Evolutionary conservation across 768 basidiomycete species (phyloP), one percentile per base, ranked within the genome.

Genomic region (Phallus indusiatus): DNA sequence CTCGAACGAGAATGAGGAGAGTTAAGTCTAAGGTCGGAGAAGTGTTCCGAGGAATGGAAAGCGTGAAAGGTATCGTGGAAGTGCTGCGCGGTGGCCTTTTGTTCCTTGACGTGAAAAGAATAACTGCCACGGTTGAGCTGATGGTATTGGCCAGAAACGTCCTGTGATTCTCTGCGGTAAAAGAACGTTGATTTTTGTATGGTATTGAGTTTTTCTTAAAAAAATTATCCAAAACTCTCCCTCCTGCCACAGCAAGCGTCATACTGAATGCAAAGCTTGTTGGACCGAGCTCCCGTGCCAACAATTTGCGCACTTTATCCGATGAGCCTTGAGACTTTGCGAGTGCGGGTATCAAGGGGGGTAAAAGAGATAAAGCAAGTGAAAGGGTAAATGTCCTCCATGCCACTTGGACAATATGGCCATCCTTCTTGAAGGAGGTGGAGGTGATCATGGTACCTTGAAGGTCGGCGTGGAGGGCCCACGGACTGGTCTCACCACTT

Each of bases 221-320:
- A 10, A 81, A 56, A 33, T 73, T 71, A 54, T 75, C 75, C 18
- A 90, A 66, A 36, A 75, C 71, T 33, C 78, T 76, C 2, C 87
- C 87, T 8, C 88, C 88, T 0, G 78, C 86, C 5, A 88, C 74
- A 16, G 82, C 78, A 6, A 80, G 65, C 0, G 86, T 81, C 56
- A 88, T 78, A 28, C 85, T 79, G 58, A 80, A 84, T 6, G 89
- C 84, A 68, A 90, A 87, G 14, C 86, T 82, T 58, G 81, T 81
- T 37, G 76, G 62, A 8, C 78, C 76, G 11, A 87, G 68, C 65
- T 90, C 86, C 46, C 80, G 77, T 56, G 65, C 71, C 9, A 90
- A 69, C 12, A 82, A 73, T 70, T 61, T 64, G 60, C 58, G 65
- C 33, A 67, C 51, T 54, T 62, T 70, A 3, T 60, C 50, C 4